Base-by-base conservation (phyloP, 139 green algal species). In the Medakamo hakoo region DNA sequence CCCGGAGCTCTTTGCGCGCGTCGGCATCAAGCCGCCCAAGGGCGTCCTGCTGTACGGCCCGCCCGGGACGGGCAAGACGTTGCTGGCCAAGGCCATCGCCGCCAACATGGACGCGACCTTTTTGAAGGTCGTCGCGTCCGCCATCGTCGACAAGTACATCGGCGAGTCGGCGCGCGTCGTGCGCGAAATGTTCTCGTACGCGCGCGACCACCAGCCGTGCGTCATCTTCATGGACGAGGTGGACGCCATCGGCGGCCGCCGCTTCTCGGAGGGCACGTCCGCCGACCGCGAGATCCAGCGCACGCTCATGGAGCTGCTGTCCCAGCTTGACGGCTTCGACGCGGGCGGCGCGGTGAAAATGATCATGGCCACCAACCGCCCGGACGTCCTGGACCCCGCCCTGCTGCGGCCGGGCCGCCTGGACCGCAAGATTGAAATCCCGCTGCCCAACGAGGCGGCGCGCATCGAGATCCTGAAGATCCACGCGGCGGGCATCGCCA, bases 211-310 rank as follows among this genome's bases (percentile, higher is more conserved):
- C 77, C 86, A 99, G 82, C 93, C 93, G 22, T 97, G 90, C 73
- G 95, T 99, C 75, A 98, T 99, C 66, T 99, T 98, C 82, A 97
- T 99, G 93, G 93, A 99, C 59, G 88, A 96, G 75, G 92, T 99
- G 58, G 93, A 99, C 72, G 93, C 93, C 66, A 99, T 99, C 70
- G 93, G 93, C 16, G 93, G 92, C 9, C 76, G 87, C 55, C 77
- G 93, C 29, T 98, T 97, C 78, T 93, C 79, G 67, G 93, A 99
- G 74, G 91, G 93, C 64, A 99, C 93, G 59, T 87, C 69, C 25
- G 93, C 93, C 3, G 93, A 99, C 72, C 80, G 93, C 18, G 93
- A 99, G 77, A 97, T 99, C 73, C 93, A 99, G 79, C 85, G 93
- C 60, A 99, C 93, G 25, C 82, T 99, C 27, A 99, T 99, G 93